Base-by-base conservation (phyloP, 2,329 filamentous ascomycete genomes). In the Dothidotthia symphoricarpi region DNA sequence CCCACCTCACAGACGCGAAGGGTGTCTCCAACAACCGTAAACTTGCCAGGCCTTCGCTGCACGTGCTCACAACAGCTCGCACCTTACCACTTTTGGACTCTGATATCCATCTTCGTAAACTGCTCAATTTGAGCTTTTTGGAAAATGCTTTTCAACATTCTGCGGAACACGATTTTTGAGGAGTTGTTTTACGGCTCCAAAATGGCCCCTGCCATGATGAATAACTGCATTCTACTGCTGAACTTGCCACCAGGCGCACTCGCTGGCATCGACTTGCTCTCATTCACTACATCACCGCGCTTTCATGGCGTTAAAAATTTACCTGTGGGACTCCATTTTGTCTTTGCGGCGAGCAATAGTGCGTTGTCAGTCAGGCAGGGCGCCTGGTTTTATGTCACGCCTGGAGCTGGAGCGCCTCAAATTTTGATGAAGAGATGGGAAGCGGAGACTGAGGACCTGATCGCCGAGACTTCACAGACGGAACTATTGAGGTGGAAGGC, bases 231-330 rank as follows among this genome's bases (percentile, higher is more conserved):
- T 17, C 63, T 75, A 4, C 56, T 75, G 2, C 63, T 76, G n/a
- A 65, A 71, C 37, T 63, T 73, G 8, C 65, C 70, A 6, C 63
- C 67, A 22, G 59, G 69, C 31, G 71, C 75, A 1, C 64, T 76
- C 11, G 75, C 76, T 48, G 80, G 75, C 43, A 75, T 80, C 55
- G 65, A 78, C 57, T 49, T 77, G 32, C 71, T 83, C 33, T 79
- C 80, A 30, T 83, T 84, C 63, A 82, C 78, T 12, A 77, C 78
- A 3, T 78, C 79, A 9, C 69, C 77, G 9, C 75, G 76, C 35
- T 83, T 84, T 61, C 72, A 74, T 39, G 81, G 81, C 17, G 75
- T 84, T 51, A 79, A 76, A 45, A 73, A 78, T 47, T 53, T 84
- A 3, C 77, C 80, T 0, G 53, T 67, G 2, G 80, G 80, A 28